phyloP scores from a whole-genome alignment of 305 asterid species.

The Nicotiana rustica region DNA sequence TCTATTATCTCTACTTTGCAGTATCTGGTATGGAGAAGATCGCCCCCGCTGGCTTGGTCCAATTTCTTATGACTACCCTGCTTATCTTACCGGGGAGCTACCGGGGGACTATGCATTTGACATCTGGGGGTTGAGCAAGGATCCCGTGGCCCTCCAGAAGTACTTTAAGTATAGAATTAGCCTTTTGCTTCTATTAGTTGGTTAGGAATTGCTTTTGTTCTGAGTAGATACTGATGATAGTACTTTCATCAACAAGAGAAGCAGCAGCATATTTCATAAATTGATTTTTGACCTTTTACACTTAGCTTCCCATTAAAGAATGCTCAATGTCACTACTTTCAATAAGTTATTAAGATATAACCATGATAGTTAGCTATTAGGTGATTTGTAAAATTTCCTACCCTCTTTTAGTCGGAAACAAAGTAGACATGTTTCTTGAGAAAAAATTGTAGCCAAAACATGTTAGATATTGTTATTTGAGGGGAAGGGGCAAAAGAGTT shows the following conservation, averaged over 20 bases:
- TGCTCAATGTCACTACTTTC: not conserved
- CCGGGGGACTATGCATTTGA: slow-evolving; percentile 98
- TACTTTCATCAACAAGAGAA: not conserved
- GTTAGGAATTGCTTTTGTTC: not conserved
- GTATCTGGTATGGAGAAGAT: slow-evolving; percentile 90
- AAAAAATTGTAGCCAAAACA: not conserved
- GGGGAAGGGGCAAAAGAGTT: not conserved
- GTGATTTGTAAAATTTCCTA: slow-evolving; percentile 12
- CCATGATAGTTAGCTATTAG: not conserved
- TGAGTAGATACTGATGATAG: not conserved
- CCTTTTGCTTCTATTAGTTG: slow-evolving; percentile 17
- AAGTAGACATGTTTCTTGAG: slow-evolving; percentile 20
- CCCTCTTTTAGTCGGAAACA: slow-evolving; percentile 16
- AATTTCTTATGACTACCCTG: slow-evolving; percentile 76
- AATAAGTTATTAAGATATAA: not conserved
- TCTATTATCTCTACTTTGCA: slow-evolving; percentile 40
- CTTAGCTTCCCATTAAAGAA: slow-evolving; percentile 21
- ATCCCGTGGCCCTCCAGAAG: slow-evolving; percentile 72
- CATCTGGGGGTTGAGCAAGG: slow-evolving; percentile 81
- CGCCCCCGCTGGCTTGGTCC: slow-evolving; percentile 99
- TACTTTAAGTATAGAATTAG: slow-evolving; percentile 68
- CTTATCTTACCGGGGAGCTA: slow-evolving; percentile 84
- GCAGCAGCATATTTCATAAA: slow-evolving; percentile 9
- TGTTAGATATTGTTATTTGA: not conserved
- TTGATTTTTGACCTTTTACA: not conserved